phyloP scores from a whole-genome alignment of 352 stramenopile species.

The Phytophthora ramorum region DNA sequence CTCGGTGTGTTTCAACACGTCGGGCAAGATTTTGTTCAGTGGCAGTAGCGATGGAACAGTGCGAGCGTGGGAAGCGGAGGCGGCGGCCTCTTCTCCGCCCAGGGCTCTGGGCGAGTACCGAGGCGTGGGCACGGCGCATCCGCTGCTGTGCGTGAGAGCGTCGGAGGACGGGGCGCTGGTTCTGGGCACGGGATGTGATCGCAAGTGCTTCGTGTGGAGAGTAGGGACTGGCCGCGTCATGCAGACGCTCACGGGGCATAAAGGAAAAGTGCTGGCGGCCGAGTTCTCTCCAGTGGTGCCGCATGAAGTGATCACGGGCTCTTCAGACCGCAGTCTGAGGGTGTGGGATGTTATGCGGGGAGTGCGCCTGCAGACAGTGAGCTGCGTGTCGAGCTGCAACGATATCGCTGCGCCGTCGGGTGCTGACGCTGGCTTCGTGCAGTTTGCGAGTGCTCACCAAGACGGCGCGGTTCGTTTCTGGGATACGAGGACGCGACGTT shows the following conservation, averaged over 20 bases:
- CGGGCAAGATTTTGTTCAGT: slow-evolving; percentile 83
- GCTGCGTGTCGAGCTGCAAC: slow-evolving; percentile 85
- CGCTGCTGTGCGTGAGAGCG: slow-evolving; percentile 80
- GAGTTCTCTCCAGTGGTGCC: slow-evolving; percentile 70
- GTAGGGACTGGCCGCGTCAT: slow-evolving; percentile 81
- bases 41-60: slow-evolving; percentile 86
- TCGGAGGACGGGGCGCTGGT: slow-evolving; percentile 82
- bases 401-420: slow-evolving; percentile 62
- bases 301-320: slow-evolving; percentile 80
- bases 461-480: slow-evolving; percentile 83
- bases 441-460: slow-evolving; percentile 82
- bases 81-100: slow-evolving; percentile 29
- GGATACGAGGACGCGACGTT: slow-evolving; percentile 65
- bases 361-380: slow-evolving; percentile 74
- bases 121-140: slow-evolving; percentile 80
- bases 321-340: slow-evolving; percentile 75
- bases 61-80: slow-evolving; percentile 73
- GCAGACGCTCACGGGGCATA: slow-evolving; percentile 86
- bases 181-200: slow-evolving; percentile 81
- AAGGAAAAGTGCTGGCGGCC: slow-evolving; percentile 82
- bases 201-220: slow-evolving; percentile 88
- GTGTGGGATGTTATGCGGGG: slow-evolving; percentile 79
- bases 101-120: slow-evolving; percentile 75
- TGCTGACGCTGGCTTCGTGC: slow-evolving; percentile 46
- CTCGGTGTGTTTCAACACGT: slow-evolving; percentile 86